Evolutionary conservation across 169 alveolate genomes (phyloP), one percentile per base, ranked within the genome.

Genomic region (Cryptosporidium sp.): DNA sequence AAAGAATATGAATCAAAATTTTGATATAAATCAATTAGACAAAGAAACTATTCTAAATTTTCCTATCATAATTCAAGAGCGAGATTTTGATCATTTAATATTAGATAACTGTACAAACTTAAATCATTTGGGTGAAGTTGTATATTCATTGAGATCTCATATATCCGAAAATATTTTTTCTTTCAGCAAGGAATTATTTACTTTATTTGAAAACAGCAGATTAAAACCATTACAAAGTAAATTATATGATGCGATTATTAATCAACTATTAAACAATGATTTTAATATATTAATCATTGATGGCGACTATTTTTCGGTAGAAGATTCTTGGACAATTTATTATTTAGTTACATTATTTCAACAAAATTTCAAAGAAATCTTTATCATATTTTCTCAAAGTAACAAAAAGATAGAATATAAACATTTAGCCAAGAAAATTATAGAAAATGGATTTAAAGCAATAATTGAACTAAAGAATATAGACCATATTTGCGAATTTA

Each of bases 281-380:
- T 9, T 37, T 48, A 26, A 73, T 59, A 43, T 0, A 0, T 2
- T 73, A 21, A 58, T 73, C 6, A 21, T 73, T 52, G 71, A 73
- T 21, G 18, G 68, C 4, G 67, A 71, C n/a, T 23, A 59, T 59
- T 73, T 35, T 55, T 73, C 86, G 33, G 14, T 52, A 12, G 58
- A 73, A 26, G 21, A 73, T 26, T 39, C 59, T 3, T 73, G 86
- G 86, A 35, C 2, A 55, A 58, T 73, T 37, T 62, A 55, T 39
- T 39, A 55, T 31, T 51, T 73, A 52, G 9, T 59, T 9, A 73
- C 55, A 18, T 73, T 39, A 2, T 1, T 52, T n/a, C 69, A 73
- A 58, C 37, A 1, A 14, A 69, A 43, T n/a, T 37, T 73, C 43
- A 59, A 1, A 7, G 23, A 31, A 3, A 48, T 73, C 10, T 16